Base-by-base conservation (phyloP, 371 early-diverging fungal species). In the Blakeslea trispora region DNA sequence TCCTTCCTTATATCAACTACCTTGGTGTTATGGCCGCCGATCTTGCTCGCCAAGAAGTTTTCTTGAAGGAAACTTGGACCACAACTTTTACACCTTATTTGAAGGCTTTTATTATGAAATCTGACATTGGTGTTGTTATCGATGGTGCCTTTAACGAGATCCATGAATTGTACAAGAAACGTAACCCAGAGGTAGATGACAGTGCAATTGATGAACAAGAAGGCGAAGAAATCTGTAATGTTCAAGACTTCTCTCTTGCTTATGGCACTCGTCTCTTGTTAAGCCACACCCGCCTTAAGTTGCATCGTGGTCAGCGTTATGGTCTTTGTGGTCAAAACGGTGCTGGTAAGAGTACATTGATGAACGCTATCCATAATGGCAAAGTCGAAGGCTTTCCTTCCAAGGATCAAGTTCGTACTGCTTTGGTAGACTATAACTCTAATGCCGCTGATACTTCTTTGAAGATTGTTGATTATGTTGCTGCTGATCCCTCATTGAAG, bases 311-410 rank as follows among this genome's bases (percentile, higher is more conserved):
- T 55, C 85, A 81, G 53, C 86, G 89, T 32, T 91, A 92, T 67
- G 92, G 91, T 71, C 70, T 92, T 14, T 89, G 89, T 66, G 95
- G 95, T 45, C 89, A 90, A 45, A 94, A 94, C 72, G 95, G 95
- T 81, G 91, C 91, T 40, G 92, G 94, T 61, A 96, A 98, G 71
- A 91, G 91, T 53, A 96, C 98, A 3, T 79, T 97, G 46, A 83
- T 94, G 86, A 83, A 89, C 45, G 84, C 92, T 31, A 86, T 93
- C 45, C 74, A 89, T 41, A 66, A 77, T 55, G 88, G 87, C 28
- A 83, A 88, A 64, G 78, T 89, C 15, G 90, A 89, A 53, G 86
- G 85, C 6, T 91, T 92, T 77, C 91, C 91, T 5, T 76, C 83
- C 48, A 74, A 81, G 45, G 89, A 88, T 57, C 69, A 82, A 53